Evolutionary conservation across 2,329 filamentous ascomycete species (phyloP).

Genomic region (Fusarium subtropicale): DNA sequence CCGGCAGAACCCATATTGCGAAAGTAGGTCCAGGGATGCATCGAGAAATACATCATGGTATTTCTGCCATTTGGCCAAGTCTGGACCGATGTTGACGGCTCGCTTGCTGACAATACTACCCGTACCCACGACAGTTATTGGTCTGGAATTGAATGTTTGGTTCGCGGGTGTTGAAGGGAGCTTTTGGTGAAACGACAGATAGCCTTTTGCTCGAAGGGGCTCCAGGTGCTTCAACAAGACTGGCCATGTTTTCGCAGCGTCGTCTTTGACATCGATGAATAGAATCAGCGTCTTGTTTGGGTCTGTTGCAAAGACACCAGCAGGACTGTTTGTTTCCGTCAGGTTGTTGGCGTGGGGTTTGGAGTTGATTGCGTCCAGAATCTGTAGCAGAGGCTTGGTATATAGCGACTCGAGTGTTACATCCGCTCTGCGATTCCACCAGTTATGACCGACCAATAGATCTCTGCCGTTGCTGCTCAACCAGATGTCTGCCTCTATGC

Average conservation of each 20-base stretch:
- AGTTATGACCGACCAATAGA: constrained; percentile 73
- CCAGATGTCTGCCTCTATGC: constrained; percentile 78
- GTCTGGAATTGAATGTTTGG: constrained; percentile 54
- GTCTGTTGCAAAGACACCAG: constrained; percentile 67
- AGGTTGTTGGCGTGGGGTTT: accelerated
- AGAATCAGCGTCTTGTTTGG: constrained; percentile 67
- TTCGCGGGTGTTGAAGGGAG: constrained; percentile 52
- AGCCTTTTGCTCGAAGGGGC: constrained; percentile 68
- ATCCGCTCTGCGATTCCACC: constrained; percentile 58
- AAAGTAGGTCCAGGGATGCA: constrained; percentile 64
- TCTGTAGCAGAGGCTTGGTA: constrained; percentile 69
- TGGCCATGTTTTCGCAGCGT: constrained; percentile 43
- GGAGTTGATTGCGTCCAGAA: constrained; percentile 59
- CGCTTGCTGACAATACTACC: constrained; percentile 58
- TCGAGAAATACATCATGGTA: constrained; percentile 73
- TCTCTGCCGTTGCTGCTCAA: constrained; percentile 57
- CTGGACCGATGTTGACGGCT: constrained; percentile 37
- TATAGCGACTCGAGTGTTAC: constrained; percentile 71
- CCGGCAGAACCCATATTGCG: constrained; percentile 12
- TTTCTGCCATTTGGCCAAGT: constrained; percentile 21
- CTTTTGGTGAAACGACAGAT: constrained; percentile 64
- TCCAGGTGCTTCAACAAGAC: constrained; percentile 56
- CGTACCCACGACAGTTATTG: constrained; percentile 75
- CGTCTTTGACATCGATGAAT: constrained; percentile 75
- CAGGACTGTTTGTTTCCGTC: background rate